These are phyloP conservation scores for Fusarium newnesense DNA, from an alignment of 2,329 filamentous ascomycete genomes.

Conservation along the genomic window DNA sequence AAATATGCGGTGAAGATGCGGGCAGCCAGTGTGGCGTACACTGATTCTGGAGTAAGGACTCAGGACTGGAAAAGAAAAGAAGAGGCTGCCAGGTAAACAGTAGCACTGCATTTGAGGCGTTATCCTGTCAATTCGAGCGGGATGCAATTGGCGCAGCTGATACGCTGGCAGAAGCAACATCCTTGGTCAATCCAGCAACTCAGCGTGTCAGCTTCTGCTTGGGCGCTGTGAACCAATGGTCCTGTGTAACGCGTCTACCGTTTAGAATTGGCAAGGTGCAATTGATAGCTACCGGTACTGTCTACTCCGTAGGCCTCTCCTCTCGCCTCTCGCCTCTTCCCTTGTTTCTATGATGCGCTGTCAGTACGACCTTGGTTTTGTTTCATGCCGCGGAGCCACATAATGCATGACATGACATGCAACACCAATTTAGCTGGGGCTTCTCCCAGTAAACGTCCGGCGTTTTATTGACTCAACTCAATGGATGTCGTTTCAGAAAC, in stretches of 20 bases:
- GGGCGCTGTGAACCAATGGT: conserved; percentile 7
- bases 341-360: conserved; percentile 38
- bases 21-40: conserved; percentile 12
- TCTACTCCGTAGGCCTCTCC: neutral
- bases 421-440: conserved; percentile 35
- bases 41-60: neutral
- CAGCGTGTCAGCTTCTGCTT: conserved; percentile 34
- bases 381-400: conserved; percentile 42
- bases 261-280: neutral
- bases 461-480: conserved; percentile 2
- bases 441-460: conserved; percentile 9
- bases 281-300: conserved; percentile 1
- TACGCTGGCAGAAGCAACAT: conserved; percentile 8
- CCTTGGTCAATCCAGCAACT: conserved; percentile 1
- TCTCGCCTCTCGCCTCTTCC: neutral
- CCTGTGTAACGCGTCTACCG: neutral
- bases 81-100: conserved; percentile 10
- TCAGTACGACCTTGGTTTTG: conserved; percentile 38
- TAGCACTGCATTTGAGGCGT: conserved; percentile 10
- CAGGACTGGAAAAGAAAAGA: neutral
- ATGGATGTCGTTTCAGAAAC: conserved; percentile 29
- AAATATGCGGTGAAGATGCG: conserved; percentile 19
- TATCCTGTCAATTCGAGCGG: conserved; percentile 24
- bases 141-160: conserved; percentile 23
- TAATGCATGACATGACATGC: conserved; percentile 36